phyloP scores from a whole-genome alignment of 140 eudicot species.

The Erigeron philadelphicus region DNA sequence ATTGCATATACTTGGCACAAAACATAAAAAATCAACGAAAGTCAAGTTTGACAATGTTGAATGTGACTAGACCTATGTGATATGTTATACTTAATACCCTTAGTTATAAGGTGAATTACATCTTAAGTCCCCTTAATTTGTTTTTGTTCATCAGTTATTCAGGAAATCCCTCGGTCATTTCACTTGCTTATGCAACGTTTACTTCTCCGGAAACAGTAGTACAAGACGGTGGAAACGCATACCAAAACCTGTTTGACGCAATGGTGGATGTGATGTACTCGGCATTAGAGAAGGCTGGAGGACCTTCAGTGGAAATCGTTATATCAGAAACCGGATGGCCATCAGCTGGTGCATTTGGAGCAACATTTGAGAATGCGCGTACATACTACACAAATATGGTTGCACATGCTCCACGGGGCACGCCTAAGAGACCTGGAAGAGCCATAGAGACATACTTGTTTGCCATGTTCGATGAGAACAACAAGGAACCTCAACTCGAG shows the following conservation, averaged over 20 bases:
- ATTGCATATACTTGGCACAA: neutral
- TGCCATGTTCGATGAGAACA: slow-evolving; percentile 56
- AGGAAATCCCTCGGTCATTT: slow-evolving; percentile 28
- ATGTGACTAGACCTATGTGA: slow-evolving; percentile 4
- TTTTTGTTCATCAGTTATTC: slow-evolving; percentile 22
- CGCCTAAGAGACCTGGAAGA: slow-evolving; percentile 46
- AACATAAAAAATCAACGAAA: neutral
- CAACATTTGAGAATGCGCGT: slow-evolving; percentile 40
- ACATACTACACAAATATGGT: slow-evolving; percentile 42
- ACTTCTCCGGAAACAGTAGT: slow-evolving; percentile 32
- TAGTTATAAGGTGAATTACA: neutral
- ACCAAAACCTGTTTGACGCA: slow-evolving; percentile 63
- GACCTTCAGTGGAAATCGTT: slow-evolving; percentile 34
- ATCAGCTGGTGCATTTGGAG: slow-evolving; percentile 41
- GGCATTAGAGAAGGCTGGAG: slow-evolving; percentile 41
- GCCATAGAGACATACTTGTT: slow-evolving; percentile 50
- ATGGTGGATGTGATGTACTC: slow-evolving; percentile 42
- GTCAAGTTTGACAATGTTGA: slow-evolving; percentile 9
- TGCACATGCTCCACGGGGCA: slow-evolving; percentile 39
- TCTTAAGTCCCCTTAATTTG: neutral
- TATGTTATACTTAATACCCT: neutral
- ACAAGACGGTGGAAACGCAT: slow-evolving; percentile 32
- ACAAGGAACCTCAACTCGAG: slow-evolving; percentile 38
- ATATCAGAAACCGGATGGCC: slow-evolving; percentile 65
- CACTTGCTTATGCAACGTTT: slow-evolving; percentile 34